These are phyloP conservation scores for Boletus huronensis DNA, from an alignment of 768 basidiomycete genomes.

Conservation along the genomic window DNA sequence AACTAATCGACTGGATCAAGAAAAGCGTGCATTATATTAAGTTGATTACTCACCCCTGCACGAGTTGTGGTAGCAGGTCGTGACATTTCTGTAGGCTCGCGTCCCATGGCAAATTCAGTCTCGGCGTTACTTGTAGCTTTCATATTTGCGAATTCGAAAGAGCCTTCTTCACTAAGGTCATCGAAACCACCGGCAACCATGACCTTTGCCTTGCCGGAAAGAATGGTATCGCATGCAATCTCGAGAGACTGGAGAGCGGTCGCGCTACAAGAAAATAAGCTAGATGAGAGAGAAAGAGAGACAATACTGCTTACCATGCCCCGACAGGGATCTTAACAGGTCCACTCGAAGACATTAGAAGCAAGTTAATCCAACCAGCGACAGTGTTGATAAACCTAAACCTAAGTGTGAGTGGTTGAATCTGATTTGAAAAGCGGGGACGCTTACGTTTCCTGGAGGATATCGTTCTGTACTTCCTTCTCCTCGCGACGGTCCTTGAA, in stretches of 20 bases:
- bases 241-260: conserved; percentile 97
- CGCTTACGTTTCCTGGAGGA: conserved; percentile 92
- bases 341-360: conserved; percentile 92
- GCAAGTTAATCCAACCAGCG: conserved; percentile 95
- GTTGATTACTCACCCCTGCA: conserved; percentile 63
- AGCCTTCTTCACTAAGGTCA: conserved; percentile 97
- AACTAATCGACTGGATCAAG: conserved; percentile 45
- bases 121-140: conserved; percentile 97
- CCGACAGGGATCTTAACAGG: conserved; percentile 99
- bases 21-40: neutral
- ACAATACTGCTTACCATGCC: conserved; percentile 66
- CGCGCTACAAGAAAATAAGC: conserved; percentile 49
- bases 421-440: neutral
- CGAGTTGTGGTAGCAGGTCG: conserved; percentile 95
- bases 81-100: conserved; percentile 98
- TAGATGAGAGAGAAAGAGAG: neutral
- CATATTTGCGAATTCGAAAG: conserved; percentile 99
- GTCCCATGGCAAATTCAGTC: conserved; percentile 97
- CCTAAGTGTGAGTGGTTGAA: conserved; percentile 4
- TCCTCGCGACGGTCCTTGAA: conserved; percentile 99
- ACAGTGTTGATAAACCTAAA: conserved; percentile 96
- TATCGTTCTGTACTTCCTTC: conserved; percentile 97
- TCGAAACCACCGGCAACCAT: conserved; percentile 99
- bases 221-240: conserved; percentile 93
- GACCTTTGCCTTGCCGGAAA: conserved; percentile 96